Evolutionary conservation across 176 grass and related monocot species (phyloP).

Genomic region (maize (Zea mays)): Zm-B73-REFERENCE-NAM-5.0 NC_050096.1:80884501-80885000

Average conservation of each 20-base stretch:
- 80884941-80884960: slow-evolving; percentile 66
- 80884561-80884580: slow-evolving; percentile 35
- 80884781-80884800: slow-evolving; percentile 74
- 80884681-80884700: slow-evolving; percentile 47
- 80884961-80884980: slow-evolving; percentile 71
- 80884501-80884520: slow-evolving; percentile 9
- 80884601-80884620: slow-evolving; percentile 45
- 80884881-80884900: slow-evolving; percentile 6
- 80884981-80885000: slow-evolving; percentile 59
- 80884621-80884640: slow-evolving; percentile 13
- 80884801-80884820: slow-evolving; percentile 79
- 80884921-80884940: slow-evolving; percentile 79
- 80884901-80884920: slow-evolving; percentile 75
- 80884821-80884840: slow-evolving; percentile 53
- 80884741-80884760: slow-evolving; percentile 78
- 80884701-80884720: slow-evolving; percentile 45
- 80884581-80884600: slow-evolving; percentile 28
- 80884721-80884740: slow-evolving; percentile 86
- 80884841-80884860: neutral
- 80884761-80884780: slow-evolving; percentile 68
- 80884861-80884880: slow-evolving; percentile 29
- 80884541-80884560: slow-evolving; percentile 30
- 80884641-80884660: neutral
- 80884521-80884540: slow-evolving; percentile 20
- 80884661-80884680: slow-evolving; percentile 43